Evolutionary conservation across 305 asterid species (phyloP).

Genomic region (Striga hermonthica): DNA sequence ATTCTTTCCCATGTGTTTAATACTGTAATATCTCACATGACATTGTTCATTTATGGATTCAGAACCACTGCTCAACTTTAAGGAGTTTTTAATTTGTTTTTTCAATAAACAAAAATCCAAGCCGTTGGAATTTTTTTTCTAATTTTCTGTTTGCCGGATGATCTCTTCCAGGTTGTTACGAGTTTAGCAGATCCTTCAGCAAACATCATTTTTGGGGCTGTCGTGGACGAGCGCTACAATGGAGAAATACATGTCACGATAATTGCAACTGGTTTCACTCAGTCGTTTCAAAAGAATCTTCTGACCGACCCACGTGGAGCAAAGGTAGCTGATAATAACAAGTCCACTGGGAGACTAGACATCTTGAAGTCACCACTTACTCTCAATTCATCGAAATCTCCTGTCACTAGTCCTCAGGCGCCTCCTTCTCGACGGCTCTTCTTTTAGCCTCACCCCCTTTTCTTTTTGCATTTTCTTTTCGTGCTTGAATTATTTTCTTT

Average conservation of each 20-base stretch:
- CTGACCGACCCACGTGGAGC: slow-evolving; percentile 74
- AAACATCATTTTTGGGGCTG: slow-evolving; percentile 93
- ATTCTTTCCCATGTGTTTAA: too few species aligned
- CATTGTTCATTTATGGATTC: not conserved
- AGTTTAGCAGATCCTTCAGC: slow-evolving; percentile 97
- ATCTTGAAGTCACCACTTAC: slow-evolving; percentile 44
- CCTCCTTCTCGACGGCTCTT: slow-evolving; percentile 54
- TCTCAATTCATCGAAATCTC: slow-evolving; percentile 42
- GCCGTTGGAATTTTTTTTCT: not conserved
- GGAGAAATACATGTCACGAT: slow-evolving; percentile 93
- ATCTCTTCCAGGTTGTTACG: slow-evolving; percentile 68
- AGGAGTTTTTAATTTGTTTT: not conserved
- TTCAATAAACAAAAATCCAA: too few species aligned
- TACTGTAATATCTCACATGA: not conserved
- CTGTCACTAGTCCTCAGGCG: slow-evolving; percentile 40
- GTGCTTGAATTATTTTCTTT: not conserved
- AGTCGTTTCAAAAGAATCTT: slow-evolving; percentile 72
- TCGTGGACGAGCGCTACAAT: slow-evolving; percentile 83
- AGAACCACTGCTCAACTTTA: not conserved
- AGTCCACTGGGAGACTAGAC: slow-evolving; percentile 41
- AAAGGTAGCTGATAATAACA: slow-evolving; percentile 36
- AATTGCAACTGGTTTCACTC: slow-evolving; percentile 89
- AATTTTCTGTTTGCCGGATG: not conserved
- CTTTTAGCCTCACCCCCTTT: slow-evolving; percentile 40
- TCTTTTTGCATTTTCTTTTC: not conserved